phyloP scores from a whole-genome alignment of 352 stramenopile genomes.

The Globisporangium abappressorium region DNA sequence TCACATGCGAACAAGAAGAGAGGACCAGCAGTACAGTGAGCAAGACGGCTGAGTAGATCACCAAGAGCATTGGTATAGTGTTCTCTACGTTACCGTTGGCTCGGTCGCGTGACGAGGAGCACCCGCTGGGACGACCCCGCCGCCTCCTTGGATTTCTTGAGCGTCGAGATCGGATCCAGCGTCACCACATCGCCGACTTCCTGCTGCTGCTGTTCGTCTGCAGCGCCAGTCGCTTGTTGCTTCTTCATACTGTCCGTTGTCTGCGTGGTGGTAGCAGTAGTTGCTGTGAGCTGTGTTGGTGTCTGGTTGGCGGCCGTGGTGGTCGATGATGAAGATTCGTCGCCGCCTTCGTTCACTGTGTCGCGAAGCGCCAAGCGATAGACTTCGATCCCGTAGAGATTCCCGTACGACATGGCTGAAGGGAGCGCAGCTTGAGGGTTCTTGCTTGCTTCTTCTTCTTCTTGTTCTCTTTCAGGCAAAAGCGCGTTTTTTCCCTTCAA shows the following conservation, averaged over 20 bases:
- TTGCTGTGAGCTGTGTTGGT: slow-evolving; percentile 1
- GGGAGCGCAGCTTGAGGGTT: background rate
- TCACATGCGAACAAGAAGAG: slow-evolving; percentile 6
- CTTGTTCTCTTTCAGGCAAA: background rate
- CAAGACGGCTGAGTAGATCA: background rate
- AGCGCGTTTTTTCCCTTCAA: background rate
- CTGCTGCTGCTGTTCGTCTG: slow-evolving; percentile 12
- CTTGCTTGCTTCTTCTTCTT: background rate
- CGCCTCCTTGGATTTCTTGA: background rate
- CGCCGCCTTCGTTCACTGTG: slow-evolving; percentile 59
- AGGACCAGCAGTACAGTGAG: background rate
- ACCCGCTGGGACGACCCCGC: slow-evolving; percentile 38
- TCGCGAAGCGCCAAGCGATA: slow-evolving; percentile 64
- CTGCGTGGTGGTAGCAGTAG: background rate
- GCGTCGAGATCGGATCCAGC: slow-evolving; percentile 12
- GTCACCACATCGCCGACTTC: slow-evolving; percentile 15
- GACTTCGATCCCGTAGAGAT: slow-evolving; percentile 49
- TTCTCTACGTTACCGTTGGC: slow-evolving; percentile 41
- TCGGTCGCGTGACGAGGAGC: slow-evolving; percentile 71
- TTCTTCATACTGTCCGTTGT: slow-evolving; percentile 2
- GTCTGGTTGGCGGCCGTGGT: background rate
- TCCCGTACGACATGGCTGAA: slow-evolving; percentile 17
- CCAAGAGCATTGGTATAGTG: background rate
- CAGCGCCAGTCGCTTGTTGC: background rate
- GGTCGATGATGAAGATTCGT: background rate